These are phyloP conservation scores for Annulohypoxylon moriforme DNA, from an alignment of 495 filamentous ascomycete genomes.

Conservation along the genomic window DNA sequence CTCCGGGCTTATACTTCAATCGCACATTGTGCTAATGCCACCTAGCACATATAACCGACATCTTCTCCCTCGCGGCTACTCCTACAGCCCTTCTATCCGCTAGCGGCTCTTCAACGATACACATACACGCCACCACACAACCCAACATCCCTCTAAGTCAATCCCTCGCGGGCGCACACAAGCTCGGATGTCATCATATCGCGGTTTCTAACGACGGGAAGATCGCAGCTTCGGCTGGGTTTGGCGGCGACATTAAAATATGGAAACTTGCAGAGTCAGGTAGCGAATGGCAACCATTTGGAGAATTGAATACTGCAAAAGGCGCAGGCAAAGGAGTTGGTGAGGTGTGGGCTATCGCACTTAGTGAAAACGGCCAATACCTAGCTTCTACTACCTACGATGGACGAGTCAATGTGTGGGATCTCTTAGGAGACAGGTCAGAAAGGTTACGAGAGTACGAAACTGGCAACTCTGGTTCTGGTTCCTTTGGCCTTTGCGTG, in stretches of 20 bases:
- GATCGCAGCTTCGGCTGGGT: slow-evolving; percentile 83
- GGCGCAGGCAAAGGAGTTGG: slow-evolving; percentile 60
- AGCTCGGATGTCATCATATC: slow-evolving; percentile 89
- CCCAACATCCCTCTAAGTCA: slow-evolving; percentile 80
- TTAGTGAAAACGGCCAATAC: slow-evolving; percentile 83
- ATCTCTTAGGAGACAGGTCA: slow-evolving; percentile 63
- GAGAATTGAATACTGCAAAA: slow-evolving; percentile 49
- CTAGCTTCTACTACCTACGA: slow-evolving; percentile 84
- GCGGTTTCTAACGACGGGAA: slow-evolving; percentile 74
- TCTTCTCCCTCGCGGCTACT: slow-evolving; percentile 90
- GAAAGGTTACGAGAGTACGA: slow-evolving; percentile 81
- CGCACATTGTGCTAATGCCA: slow-evolving; percentile 23
- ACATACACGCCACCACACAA: slow-evolving; percentile 76
- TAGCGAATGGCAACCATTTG: slow-evolving; percentile 59
- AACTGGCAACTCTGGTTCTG: slow-evolving; percentile 77
- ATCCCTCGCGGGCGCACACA: slow-evolving; percentile 78
- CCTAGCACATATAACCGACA: slow-evolving; percentile 84
- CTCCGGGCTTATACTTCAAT: slow-evolving; percentile 12
- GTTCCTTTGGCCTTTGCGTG: slow-evolving; percentile 83
- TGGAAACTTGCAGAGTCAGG: slow-evolving; percentile 70
- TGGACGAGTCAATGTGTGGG: slow-evolving; percentile 90
- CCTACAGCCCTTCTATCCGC: slow-evolving; percentile 79
- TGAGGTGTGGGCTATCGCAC: slow-evolving; percentile 85
- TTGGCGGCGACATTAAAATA: slow-evolving; percentile 84
- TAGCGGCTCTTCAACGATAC: slow-evolving; percentile 82